These are phyloP conservation scores for Xanthoconium stramineum DNA, from an alignment of 768 basidiomycete genomes.

Conservation along the genomic window DNA sequence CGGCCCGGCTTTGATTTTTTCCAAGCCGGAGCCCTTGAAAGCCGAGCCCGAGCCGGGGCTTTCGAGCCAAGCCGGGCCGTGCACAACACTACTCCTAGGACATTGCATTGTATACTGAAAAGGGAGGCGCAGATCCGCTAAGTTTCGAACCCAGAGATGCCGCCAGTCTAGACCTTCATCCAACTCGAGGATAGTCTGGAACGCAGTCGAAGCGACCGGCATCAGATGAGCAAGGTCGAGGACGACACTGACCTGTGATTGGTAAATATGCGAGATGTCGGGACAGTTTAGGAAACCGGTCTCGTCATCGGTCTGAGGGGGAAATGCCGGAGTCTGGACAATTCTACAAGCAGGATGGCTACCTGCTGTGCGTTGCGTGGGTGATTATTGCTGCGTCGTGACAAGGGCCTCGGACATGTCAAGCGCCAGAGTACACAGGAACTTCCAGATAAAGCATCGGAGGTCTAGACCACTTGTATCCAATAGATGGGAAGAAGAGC, in stretches of 20 bases:
- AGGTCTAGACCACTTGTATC: constrained; percentile 10
- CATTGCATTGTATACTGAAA: not conserved
- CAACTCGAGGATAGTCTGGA: not conserved
- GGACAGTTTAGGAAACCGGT: not conserved
- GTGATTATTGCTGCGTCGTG: not conserved
- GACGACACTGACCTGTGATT: not conserved
- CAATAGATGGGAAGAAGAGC: not conserved
- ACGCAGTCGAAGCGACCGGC: not conserved
- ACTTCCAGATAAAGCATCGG: not conserved
- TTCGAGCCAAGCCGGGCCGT: too few species aligned
- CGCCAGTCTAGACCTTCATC: constrained; percentile 11
- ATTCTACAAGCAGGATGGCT: not conserved
- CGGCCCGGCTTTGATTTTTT: too few species aligned
- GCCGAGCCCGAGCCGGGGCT: too few species aligned
- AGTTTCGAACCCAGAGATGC: not conserved
- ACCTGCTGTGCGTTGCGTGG: constrained; percentile 3
- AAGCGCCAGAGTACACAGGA: not conserved
- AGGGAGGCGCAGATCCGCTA: not conserved
- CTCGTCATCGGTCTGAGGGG: not conserved
- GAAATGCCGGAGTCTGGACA: constrained; percentile 8
- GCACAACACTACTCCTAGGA: not conserved
- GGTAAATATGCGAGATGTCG: not conserved
- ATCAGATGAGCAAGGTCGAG: not conserved
- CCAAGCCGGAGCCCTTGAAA: too few species aligned
- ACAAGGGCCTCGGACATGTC: constrained; percentile 7